Conservation (phyloP, 75 land plant species). For the Sequoiadendron giganteum region DNA sequence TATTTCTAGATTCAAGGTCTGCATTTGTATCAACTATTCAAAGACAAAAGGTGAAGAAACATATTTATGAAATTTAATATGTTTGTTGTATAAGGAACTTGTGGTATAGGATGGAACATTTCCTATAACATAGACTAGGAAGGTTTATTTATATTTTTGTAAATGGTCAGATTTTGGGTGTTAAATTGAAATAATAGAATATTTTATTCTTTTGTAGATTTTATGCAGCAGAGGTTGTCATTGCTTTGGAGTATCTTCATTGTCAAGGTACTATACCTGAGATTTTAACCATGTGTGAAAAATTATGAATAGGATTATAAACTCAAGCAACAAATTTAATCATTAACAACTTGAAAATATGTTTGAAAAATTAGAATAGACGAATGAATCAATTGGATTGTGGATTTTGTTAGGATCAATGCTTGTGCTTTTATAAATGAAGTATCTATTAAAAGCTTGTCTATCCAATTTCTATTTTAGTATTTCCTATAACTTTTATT, state of each 20-base stretch:
- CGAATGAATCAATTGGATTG: background rate
- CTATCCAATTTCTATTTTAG: too few relatives aligned
- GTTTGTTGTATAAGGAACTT: background rate
- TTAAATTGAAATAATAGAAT: background rate
- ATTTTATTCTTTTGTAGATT: slow-evolving; percentile 49
- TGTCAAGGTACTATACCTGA: slow-evolving; percentile 55
- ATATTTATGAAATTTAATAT: background rate
- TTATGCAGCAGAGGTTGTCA: slow-evolving; percentile 82
- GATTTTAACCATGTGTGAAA: too few relatives aligned
- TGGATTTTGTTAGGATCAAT: background rate
- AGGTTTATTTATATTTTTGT: background rate
- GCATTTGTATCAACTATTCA: background rate
- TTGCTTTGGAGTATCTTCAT: slow-evolving; percentile 89
- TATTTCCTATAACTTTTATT: too few relatives aligned
- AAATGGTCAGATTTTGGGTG: background rate
- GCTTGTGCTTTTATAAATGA: background rate
- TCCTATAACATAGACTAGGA: background rate
- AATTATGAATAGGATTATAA: background rate
- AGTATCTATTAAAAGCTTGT: background rate
- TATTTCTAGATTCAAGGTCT: background rate
- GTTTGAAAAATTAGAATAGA: background rate
- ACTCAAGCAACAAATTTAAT: background rate
- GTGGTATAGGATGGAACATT: background rate
- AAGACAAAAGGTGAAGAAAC: background rate
- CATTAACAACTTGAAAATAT: background rate